Evolutionary conservation across 83 land plant species (phyloP).

Genomic region (Picea abies): DNA sequence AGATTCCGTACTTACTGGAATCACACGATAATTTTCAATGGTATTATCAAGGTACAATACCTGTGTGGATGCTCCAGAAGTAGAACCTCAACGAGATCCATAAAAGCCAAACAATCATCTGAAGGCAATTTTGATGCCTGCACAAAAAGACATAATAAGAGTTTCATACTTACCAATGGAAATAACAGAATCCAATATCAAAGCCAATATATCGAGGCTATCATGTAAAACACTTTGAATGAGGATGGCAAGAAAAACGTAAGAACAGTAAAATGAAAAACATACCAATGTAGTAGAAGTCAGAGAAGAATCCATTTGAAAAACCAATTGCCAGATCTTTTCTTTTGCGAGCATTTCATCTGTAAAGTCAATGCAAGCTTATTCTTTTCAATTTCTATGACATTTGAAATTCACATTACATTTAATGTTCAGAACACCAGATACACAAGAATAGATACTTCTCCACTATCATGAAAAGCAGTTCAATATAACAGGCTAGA

Average conservation of each 20-base stretch:
- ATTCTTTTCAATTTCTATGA: background rate
- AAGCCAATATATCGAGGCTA: background rate
- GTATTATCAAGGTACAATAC: slow-evolving; percentile 28
- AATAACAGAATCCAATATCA: background rate
- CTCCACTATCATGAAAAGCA: background rate
- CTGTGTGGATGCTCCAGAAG: slow-evolving; percentile 70
- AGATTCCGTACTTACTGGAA: background rate
- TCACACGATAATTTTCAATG: background rate
- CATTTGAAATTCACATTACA: background rate
- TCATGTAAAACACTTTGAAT: background rate
- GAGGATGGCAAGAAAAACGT: background rate
- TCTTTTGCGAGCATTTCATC: slow-evolving; percentile 83
- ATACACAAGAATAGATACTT: background rate
- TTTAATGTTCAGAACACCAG: background rate
- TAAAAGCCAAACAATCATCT: slow-evolving; percentile 81
- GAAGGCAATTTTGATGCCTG: slow-evolving; percentile 74
- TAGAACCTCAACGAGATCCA: slow-evolving; percentile 86
- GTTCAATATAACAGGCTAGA: background rate
- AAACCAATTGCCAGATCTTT: slow-evolving; percentile 76
- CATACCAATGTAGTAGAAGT: slow-evolving; percentile 73
- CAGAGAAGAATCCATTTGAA: slow-evolving; percentile 74
- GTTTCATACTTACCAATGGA: background rate
- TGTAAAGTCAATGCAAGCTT: slow-evolving; percentile 25
- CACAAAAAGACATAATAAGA: background rate
- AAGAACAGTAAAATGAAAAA: background rate